Evolutionary conservation across 495 filamentous ascomycete species (phyloP), one percentile per base, ranked within the genome.

Genomic region (Daldinia bambusicola): DNA sequence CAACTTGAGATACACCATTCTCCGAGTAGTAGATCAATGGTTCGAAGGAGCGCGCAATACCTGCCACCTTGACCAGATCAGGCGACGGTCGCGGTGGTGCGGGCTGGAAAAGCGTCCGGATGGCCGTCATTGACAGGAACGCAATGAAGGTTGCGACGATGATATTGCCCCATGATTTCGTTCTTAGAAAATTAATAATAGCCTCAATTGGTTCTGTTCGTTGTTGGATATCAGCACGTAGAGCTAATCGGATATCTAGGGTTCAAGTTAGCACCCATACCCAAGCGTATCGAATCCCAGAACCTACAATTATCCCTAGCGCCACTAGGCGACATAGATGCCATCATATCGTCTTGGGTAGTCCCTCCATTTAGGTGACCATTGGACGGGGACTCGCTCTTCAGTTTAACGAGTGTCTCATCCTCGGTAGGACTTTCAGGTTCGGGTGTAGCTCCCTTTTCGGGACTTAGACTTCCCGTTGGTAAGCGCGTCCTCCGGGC

Each of bases 11-110:
- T 31, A 92, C 88, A 13, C 92, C 93, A 76, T 94, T 91, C 70
- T 97, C 93, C 0, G 94, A 96, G 75, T 94, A 96, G 80, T 93
- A 93, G 43, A 97, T 95, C 31, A 97, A 81, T 0, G 94, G 94
- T 75, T 97, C 94, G 74, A 97, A 95, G 2, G 92, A 91, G 72
- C 91, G 91, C 56, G 94, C 94, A 59, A 97, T 86, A 55, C 91
- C 87, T 4, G 94, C 93, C 31, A 96, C 91, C 78, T 96, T 97
- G 72, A 97, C 90, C 14, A 97, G 84, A 78, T 97, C 93, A 4
- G 94, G 94, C 0, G 92, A 91, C 5, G 93, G 88, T 31, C 86
- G 87, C 22, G 86, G 85, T 1, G 83, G 70, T 10, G 88, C 88
- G 0, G 92, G 91, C 48, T 90, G 83, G 38, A 93, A 88, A 43